phyloP scores from a whole-genome alignment of 2,329 filamentous ascomycete genomes.

The Botrytis elliptica region DNA sequence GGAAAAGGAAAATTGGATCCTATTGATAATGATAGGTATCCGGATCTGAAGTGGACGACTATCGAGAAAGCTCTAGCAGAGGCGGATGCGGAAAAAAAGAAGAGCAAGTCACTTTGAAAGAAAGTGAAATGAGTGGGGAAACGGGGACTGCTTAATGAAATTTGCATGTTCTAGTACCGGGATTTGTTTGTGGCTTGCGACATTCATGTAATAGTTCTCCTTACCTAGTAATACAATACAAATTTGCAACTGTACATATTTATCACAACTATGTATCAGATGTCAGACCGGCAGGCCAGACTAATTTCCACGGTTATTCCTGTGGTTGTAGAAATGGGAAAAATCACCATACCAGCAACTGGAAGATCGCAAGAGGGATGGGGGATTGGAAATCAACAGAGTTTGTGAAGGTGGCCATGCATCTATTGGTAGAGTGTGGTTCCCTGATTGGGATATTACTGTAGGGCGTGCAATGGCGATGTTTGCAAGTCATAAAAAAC shows the following conservation, averaged over 20 bases:
- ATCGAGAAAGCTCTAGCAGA: conserved; percentile 16
- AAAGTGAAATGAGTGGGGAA: background rate
- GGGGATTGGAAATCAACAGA: no score
- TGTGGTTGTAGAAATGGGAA: background rate
- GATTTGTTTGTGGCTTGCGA: background rate
- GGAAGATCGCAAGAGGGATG: background rate
- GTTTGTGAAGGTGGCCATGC: no score
- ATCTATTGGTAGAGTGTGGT: no score
- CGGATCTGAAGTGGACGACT: conserved; percentile 18
- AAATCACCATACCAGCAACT: background rate
- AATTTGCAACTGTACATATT: background rate
- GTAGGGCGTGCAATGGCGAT: no score
- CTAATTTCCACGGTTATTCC: background rate
- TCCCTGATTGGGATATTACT: no score
- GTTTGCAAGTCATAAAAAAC: no score
- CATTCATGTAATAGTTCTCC: background rate
- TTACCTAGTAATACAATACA: background rate
- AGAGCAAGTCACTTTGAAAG: background rate
- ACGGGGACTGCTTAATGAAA: background rate
- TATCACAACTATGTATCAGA: background rate
- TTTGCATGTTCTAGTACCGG: background rate
- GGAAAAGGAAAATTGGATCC: conserved; percentile 21
- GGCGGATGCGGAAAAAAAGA: conserved; percentile 17
- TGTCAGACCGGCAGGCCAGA: background rate
- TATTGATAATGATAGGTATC: conserved; percentile 22